Conservation (phyloP, 352 stramenopile genomes). For the Globisporangium yorkense region DNA sequence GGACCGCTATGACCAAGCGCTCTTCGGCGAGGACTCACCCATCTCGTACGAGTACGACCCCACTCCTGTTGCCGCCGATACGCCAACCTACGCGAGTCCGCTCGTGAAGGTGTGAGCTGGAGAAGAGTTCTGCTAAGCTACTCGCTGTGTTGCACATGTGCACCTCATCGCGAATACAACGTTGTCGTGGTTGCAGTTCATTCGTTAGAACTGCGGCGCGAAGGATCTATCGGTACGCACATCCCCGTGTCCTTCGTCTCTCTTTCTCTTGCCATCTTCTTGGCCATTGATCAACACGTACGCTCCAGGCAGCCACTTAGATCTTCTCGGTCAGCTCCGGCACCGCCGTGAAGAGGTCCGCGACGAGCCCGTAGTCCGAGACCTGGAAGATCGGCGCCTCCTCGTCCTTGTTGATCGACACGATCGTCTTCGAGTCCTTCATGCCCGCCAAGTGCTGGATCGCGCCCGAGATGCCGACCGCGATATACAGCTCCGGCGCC, state of each 20-base stretch:
- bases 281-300: not conserved
- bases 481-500: conserved; percentile 96
- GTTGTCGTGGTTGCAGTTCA: not conserved
- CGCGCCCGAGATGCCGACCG: conserved; percentile 95
- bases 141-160: not conserved
- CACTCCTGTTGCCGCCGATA: conserved; percentile 4
- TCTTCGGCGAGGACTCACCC: conserved; percentile 13
- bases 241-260: not conserved
- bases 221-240: not conserved
- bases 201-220: not conserved
- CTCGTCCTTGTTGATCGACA: conserved; percentile 99
- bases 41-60: conserved; percentile 14
- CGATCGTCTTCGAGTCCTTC: conserved; percentile 99
- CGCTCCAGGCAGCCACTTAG: conserved; percentile 31
- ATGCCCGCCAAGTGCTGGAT: conserved; percentile 99
- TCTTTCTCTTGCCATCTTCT: not conserved
- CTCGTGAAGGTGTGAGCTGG: conserved; percentile 5
- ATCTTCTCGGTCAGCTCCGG: conserved; percentile 98
- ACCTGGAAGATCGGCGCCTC: conserved; percentile 99
- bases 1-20: conserved; percentile 8
- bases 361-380: conserved; percentile 98
- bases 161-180: not conserved
- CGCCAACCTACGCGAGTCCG: not conserved
- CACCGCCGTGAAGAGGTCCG: conserved; percentile 96
- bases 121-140: not conserved